Evolutionary conservation across 73 alveolate species (phyloP), one percentile per base, ranked within the genome.

Genomic region (Paramecium caudatum): DNA sequence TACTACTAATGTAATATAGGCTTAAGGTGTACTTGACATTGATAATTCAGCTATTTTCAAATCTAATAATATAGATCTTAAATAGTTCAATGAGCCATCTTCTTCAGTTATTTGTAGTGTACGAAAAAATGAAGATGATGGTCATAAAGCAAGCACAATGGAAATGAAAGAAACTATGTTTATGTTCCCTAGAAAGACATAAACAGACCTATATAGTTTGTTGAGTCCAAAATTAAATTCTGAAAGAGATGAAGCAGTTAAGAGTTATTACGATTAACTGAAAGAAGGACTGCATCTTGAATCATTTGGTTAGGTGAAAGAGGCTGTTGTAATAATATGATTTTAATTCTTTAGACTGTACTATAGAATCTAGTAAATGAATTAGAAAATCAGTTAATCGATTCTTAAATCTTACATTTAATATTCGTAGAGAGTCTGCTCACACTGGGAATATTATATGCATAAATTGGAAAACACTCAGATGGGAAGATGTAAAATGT

Each of bases 401-500:
- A 50, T 50, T 50, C 78, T 5, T 50, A 63, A 63, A 63, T 63
- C 25, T 63, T 63, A 47, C 46, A 63, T 63, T n/a, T 63, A 63
- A 63, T 63, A 63, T 27, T 30, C 30, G 82, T 33, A 2, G 82
- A 63, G 33, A 33, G 49, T 30, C 16, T 63, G 36, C 36, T 63
- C 10, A 30, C 82, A 23, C 48, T 63, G 15, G 82, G 82, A 32
- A 63, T 63, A 33, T 27, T 63, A 39, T 23, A 63, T 63, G 82
- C 82, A 30, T 30, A 33, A 63, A 33, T 63, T 7, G 36, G 30
- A 47, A 30, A 63, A 63, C 33, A 63, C 33, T 63, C 82, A 12
- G 48, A 63, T 30, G 46, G 49, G 7, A 63, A 63, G 33, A 30
- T 63, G 82, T 63, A 63, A 63, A 30, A 63, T 63, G 17, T n/a